A percentile compares a stretch with the other conserved stretches of the same genome.
Conservation (phyloP, 164 flowering plant species). For the Malania oleifera region DNA sequence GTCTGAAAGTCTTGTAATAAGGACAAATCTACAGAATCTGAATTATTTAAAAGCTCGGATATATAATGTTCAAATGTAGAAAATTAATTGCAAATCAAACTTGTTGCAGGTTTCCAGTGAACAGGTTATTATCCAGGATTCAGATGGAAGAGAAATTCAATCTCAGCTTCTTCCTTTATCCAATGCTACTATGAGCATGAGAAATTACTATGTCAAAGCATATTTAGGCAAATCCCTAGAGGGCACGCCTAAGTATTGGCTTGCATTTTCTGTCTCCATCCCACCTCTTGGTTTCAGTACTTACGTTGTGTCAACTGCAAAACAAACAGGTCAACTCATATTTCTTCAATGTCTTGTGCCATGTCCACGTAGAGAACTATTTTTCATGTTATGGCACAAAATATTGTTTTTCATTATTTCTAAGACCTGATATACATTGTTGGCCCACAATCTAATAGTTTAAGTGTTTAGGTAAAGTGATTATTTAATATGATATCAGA, state of each 20-base stretch:
- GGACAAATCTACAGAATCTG: no score
- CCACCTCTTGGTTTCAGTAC: not conserved
- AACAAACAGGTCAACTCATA: not conserved
- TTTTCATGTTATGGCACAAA: not conserved
- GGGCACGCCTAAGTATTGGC: not conserved
- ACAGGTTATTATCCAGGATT: not conserved
- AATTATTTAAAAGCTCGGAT: no score
- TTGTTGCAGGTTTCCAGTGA: not conserved
- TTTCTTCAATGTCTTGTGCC: not conserved
- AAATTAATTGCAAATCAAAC: not conserved
- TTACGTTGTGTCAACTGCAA: not conserved
- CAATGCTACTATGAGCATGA: not conserved
- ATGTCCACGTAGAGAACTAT: not conserved
- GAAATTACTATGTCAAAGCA: not conserved
- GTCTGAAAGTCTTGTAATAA: no score
- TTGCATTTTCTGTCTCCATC: not conserved
- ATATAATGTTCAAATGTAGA: not conserved
- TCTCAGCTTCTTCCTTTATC: not conserved
- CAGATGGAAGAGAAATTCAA: not conserved
- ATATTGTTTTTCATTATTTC: no score
- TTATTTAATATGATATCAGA: no score
- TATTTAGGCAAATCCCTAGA: not conserved
- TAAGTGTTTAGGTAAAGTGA: no score
- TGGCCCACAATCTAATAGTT: no score
- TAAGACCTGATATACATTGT: no score